Evolutionary conservation across 2,329 filamentous ascomycete species (phyloP).

Genomic region (Coniochaeta ligniaria): DNA sequence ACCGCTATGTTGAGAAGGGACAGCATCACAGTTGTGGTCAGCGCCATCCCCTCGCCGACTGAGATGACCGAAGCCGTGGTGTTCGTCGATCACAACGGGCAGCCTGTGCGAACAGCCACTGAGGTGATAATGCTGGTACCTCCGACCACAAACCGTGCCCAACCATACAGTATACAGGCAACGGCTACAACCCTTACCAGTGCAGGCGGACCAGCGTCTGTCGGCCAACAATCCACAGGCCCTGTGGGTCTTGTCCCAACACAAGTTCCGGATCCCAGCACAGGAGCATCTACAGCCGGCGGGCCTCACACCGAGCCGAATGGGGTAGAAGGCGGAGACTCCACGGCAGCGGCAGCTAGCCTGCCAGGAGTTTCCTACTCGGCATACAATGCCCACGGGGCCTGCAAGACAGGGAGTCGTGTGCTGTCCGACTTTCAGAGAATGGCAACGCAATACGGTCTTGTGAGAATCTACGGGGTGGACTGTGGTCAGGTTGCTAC

Average conservation of each 20-base stretch:
- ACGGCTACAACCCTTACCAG: neutral
- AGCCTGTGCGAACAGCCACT: slow-evolving; percentile 37
- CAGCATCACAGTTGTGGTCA: slow-evolving; percentile 27
- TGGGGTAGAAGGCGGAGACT: neutral
- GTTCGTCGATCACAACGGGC: slow-evolving; percentile 52
- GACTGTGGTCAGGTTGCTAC: slow-evolving; percentile 68
- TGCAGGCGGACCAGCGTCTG: neutral
- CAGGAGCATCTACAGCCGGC: neutral
- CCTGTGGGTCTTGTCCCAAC: neutral
- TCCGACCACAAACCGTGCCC: neutral
- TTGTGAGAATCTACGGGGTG: slow-evolving; percentile 71
- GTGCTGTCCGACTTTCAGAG: slow-evolving; percentile 57
- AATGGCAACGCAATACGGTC: slow-evolving; percentile 45
- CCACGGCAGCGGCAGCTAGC: neutral
- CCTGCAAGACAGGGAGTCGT: slow-evolving; percentile 60
- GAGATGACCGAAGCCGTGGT: slow-evolving; percentile 43
- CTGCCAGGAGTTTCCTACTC: slow-evolving; percentile 38
- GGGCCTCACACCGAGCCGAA: neutral
- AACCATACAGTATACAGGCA: neutral
- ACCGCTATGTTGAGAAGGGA: slow-evolving; percentile 8
- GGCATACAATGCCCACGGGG: slow-evolving; percentile 40
- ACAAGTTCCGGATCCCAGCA: neutral
- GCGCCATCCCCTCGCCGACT: slow-evolving; percentile 28
- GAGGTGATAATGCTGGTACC: slow-evolving; percentile 23
- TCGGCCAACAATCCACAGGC: neutral